These are phyloP conservation scores for Cantharellus cinnabarinus DNA, from an alignment of 768 basidiomycete genomes.

Conservation along the genomic window DNA sequence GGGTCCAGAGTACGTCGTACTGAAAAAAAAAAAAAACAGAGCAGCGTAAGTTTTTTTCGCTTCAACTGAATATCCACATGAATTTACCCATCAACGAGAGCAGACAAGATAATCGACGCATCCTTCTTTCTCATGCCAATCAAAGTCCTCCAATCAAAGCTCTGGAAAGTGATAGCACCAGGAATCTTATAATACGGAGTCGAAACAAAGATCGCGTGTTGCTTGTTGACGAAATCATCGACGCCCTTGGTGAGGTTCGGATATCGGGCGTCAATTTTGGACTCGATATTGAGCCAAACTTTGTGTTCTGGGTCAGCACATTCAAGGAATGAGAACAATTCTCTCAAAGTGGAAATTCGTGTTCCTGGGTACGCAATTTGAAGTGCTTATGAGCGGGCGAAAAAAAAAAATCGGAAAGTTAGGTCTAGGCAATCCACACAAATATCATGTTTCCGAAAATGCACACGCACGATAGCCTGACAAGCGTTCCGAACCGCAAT, in stretches of 20 bases:
- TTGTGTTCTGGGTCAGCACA: slow-evolving; percentile 47
- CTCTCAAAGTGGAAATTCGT: slow-evolving; percentile 49
- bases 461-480: slow-evolving; percentile 32
- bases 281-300: slow-evolving; percentile 55
- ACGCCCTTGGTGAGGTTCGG: slow-evolving; percentile 13
- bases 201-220: slow-evolving; percentile 4
- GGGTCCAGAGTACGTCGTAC: slow-evolving; percentile 10
- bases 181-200: slow-evolving; percentile 7
- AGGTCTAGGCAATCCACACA: not conserved
- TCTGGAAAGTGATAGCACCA: slow-evolving; percentile 25
- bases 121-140: slow-evolving; percentile 53
- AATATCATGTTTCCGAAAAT: not conserved
- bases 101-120: slow-evolving; percentile 34
- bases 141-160: slow-evolving; percentile 65
- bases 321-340: slow-evolving; percentile 54
- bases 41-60: slow-evolving; percentile 15
- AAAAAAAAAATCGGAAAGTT: slow-evolving; percentile 11
- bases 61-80: not conserved
- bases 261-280: slow-evolving; percentile 13
- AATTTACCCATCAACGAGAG: slow-evolving; percentile 43
- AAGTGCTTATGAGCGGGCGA: slow-evolving; percentile 23
- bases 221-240: slow-evolving; percentile 14
- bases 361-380: slow-evolving; percentile 47
- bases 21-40: not conserved
- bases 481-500: slow-evolving; percentile 55